These are phyloP conservation scores for Secale cereale DNA, from an alignment of 176 grass and related monocot genomes.

Conservation along the genomic window DNA sequence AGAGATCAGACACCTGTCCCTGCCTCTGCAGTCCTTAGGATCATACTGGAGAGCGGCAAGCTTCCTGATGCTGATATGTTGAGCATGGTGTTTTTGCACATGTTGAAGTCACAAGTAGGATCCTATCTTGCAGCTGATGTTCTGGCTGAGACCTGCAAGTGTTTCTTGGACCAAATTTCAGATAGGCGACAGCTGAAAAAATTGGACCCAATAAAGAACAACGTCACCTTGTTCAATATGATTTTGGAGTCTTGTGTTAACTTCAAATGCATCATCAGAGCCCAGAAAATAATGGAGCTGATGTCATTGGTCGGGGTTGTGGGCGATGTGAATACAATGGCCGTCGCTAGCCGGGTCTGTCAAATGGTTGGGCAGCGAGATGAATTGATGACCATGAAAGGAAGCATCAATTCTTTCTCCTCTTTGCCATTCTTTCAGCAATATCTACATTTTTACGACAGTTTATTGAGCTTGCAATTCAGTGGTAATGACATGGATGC, in stretches of 20 bases:
- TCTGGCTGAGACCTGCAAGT: constrained; percentile 58
- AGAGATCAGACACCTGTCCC: constrained; percentile 65
- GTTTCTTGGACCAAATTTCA: constrained; percentile 40
- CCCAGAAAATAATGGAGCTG: constrained; percentile 66
- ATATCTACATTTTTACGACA: constrained; percentile 70
- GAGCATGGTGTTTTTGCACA: constrained; percentile 62
- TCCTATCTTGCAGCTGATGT: constrained; percentile 63
- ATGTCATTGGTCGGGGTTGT: constrained; percentile 56
- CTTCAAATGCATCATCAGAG: constrained; percentile 68
- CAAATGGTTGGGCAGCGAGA: constrained; percentile 71
- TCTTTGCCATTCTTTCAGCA: constrained; percentile 37
- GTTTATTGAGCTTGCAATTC: constrained; percentile 73
- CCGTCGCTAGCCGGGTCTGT: constrained; percentile 42
- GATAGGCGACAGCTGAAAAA: constrained; percentile 46
- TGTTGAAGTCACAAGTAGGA: constrained; percentile 71
- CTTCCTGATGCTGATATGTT: constrained; percentile 68
- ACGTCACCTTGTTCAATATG: constrained; percentile 66
- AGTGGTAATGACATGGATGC: constrained; percentile 78
- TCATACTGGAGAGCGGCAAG: constrained; percentile 52
- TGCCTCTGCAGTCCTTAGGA: constrained; percentile 52
- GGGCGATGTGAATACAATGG: constrained; percentile 60
- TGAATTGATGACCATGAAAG: constrained; percentile 67
- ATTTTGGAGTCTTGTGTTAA: constrained; percentile 73
- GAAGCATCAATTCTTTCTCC: constrained; percentile 44
- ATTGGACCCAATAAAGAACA: constrained; percentile 52